phyloP scores from a whole-genome alignment of 2,329 filamentous ascomycete species.

The Domatiomyces globalis region DNA sequence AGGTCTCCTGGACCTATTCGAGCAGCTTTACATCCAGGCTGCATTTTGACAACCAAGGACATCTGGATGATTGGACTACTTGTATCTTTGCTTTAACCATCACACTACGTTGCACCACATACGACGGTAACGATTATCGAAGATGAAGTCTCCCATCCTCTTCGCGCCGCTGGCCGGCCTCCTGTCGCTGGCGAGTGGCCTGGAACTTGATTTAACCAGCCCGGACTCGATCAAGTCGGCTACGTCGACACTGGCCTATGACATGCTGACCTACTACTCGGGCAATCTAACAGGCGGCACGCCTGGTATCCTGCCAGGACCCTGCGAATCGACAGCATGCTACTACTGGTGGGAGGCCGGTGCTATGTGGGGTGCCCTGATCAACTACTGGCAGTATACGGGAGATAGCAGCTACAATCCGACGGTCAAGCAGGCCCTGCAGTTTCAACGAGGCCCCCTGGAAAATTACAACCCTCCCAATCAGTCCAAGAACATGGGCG shows the following conservation, averaged over 20 bases:
- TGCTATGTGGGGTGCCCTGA: constrained; percentile 24
- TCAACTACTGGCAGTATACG: constrained; percentile 32
- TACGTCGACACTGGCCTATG: constrained; percentile 22
- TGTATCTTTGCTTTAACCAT: too few relatives aligned
- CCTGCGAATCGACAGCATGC: constrained; percentile 14
- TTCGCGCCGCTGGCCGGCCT: constrained; percentile 15
- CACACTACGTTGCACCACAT: too few relatives aligned
- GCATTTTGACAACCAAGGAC: too few relatives aligned
- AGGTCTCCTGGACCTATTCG: too few relatives aligned
- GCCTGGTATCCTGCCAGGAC: constrained; percentile 23
- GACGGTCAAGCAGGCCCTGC: constrained; percentile 25
- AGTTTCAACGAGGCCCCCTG: constrained; percentile 27
- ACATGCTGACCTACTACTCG: constrained; percentile 24
- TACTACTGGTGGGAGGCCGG: constrained; percentile 28
- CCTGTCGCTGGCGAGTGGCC: constrained; percentile 6
- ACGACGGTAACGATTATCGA: not conserved
- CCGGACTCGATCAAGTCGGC: constrained; percentile 23
- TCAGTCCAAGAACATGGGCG: constrained; percentile 27
- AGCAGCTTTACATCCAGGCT: too few relatives aligned
- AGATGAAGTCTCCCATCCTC: not conserved
- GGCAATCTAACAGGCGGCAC: constrained; percentile 21
- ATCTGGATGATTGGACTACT: not conserved
- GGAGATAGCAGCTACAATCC: constrained; percentile 28
- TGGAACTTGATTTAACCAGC: constrained; percentile 13
- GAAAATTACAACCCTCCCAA: constrained; percentile 30